A percentile compares a stretch with the other conserved stretches of the same genome.
Conservation (phyloP, 1,284 basidiomycete species). For the Pisolithus thermaeus region DNA sequence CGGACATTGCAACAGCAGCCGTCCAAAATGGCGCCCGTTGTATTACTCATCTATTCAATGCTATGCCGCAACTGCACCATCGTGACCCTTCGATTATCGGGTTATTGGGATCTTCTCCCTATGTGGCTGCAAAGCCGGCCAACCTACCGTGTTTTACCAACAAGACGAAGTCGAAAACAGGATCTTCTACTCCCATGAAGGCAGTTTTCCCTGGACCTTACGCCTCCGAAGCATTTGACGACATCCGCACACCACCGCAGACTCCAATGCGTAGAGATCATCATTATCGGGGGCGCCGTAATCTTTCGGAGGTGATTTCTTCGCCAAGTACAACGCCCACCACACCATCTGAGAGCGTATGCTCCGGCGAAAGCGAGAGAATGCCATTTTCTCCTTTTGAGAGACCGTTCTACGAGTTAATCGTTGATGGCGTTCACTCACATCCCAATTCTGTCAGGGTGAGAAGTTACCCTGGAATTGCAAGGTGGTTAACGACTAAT, state of each 20-base stretch:
- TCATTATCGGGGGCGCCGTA: not conserved
- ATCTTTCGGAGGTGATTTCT: not conserved
- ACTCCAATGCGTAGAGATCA: conserved; percentile 36
- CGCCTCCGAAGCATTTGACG: conserved; percentile 60
- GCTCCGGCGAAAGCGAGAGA: conserved; percentile 14
- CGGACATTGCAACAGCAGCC: conserved; percentile 62
- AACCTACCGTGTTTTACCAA: conserved; percentile 18
- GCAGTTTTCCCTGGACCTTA: conserved; percentile 11
- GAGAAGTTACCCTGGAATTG: conserved; percentile 21
- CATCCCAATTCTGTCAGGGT: conserved; percentile 87
- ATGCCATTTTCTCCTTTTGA: conserved; percentile 42
- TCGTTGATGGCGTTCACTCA: conserved; percentile 87
- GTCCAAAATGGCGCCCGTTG: conserved; percentile 69
- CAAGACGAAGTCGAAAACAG: conserved; percentile 3
- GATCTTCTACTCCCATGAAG: conserved; percentile 8
- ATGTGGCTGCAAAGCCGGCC: conserved; percentile 38
- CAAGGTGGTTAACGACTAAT: conserved; percentile 2
- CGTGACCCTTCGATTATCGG: conserved; percentile 85
- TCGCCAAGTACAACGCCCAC: conserved; percentile 2
- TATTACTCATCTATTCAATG: conserved; percentile 91
- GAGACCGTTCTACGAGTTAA: conserved; percentile 82
- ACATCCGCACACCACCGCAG: conserved; percentile 53
- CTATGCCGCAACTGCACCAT: conserved; percentile 84
- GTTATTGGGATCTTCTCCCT: conserved; percentile 72
- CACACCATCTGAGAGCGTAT: conserved; percentile 5